Base-by-base conservation (phyloP, 805 yeast species). In the Ogataea glucozyma region DNA sequence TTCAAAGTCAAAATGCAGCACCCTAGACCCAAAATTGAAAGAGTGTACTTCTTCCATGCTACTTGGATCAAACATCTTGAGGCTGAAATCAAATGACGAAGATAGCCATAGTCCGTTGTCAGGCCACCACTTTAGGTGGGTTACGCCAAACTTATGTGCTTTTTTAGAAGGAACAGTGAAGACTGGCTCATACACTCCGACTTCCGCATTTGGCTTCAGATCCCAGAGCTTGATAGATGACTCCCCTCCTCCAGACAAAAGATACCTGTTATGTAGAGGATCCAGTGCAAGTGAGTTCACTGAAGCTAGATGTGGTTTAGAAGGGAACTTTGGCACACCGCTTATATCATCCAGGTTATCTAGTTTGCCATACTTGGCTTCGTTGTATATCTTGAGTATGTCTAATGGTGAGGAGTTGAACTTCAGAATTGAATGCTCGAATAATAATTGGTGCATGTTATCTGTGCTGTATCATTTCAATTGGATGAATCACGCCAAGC, bases 31-130 rank as follows among this genome's bases (percentile, higher is more conserved):
- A 45, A 88, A 41, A 29, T 79, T 75, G 51, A 88, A 85, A 3
- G 77, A 62, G 53, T 85, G 87, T 0, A 79, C 95, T 14, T 78
- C 77, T n/a, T 71, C 69, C 50, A 89, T 64, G 13, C 73, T 66
- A 42, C 74, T 74, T 0, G 96, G 75, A 58, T 88, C 96, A 95
- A 95, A 90, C 1, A 88, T 71, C 48, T 82, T 85, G 17, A 89
- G 76, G 0, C 79, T 75, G 44, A 76, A 79, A 61, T 90, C 97
- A 60, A 81, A 88, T 0, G 96, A 87, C 1, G 88, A 79, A 3
- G 88, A 76, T 14, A 88, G 72, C 66, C 88, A 89, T 81, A 90
- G 73, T 1, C 96, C 97, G 24, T 82, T 79, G 62, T 90, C 97
- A 0, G 93, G 89, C 91, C 96, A 91, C 97, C 97, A 90, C 53